Percentiles rank a stretch among this genome's conserved stretches.
Evolutionary conservation across 148 eudicot genomes (phyloP).

Genomic region (Vaccinium vitisidaea): DNA sequence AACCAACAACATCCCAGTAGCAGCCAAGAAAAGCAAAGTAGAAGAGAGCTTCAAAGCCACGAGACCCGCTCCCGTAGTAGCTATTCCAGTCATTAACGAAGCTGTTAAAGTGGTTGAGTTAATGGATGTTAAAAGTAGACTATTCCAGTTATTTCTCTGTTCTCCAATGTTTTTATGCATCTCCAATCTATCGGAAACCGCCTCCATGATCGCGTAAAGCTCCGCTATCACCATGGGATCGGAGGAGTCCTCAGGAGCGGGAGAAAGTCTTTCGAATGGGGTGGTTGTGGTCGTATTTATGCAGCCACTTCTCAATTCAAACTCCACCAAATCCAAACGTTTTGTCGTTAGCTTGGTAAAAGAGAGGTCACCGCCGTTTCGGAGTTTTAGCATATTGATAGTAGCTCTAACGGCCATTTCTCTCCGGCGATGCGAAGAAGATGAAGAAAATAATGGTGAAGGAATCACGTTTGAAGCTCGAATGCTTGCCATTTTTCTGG

Average conservation of each 20-base stretch:
- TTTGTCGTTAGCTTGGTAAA: not conserved
- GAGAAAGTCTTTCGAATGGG: not conserved
- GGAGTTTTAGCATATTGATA: not conserved
- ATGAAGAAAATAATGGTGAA: not conserved
- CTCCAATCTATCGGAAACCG: slow-evolving; percentile 34
- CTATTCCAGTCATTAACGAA: slow-evolving; percentile 52
- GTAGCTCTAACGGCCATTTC: not conserved
- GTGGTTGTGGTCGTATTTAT: not conserved
- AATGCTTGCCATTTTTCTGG: not conserved
- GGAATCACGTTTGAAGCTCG: not conserved
- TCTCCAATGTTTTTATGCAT: slow-evolving; percentile 39
- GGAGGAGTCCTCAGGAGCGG: not conserved
- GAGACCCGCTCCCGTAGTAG: slow-evolving; percentile 6
- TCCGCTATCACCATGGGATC: slow-evolving; percentile 10
- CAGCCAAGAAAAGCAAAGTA: slow-evolving; percentile 41
- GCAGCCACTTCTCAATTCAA: not conserved
- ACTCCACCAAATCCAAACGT: not conserved
- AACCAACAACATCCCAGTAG: slow-evolving; percentile 39
- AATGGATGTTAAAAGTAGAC: slow-evolving; percentile 51
- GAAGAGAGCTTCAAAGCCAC: slow-evolving; percentile 43
- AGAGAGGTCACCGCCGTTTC: not conserved
- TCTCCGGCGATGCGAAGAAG: not conserved
- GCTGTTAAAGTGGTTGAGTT: slow-evolving; percentile 62
- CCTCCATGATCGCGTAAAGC: slow-evolving; percentile 31
- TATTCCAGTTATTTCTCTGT: slow-evolving; percentile 61